Conservation (phyloP, 768 basidiomycete genomes). For the Lactarius pseudohatsudake region DNA sequence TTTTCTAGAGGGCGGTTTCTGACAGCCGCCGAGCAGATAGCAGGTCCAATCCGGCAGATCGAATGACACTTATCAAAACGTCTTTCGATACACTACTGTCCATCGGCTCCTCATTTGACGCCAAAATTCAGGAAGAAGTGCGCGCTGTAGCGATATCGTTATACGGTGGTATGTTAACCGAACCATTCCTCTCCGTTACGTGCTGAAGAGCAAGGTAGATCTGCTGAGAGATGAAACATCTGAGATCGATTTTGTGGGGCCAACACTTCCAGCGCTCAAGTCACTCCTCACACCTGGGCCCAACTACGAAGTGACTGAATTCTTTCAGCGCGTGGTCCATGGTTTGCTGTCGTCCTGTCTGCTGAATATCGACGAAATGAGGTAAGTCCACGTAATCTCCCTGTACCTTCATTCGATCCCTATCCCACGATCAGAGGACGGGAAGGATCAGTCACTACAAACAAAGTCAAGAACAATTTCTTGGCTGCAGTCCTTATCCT, state of each 20-base stretch:
- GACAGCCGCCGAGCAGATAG: conserved; percentile 41
- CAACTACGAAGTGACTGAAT: conserved; percentile 45
- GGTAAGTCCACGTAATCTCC: conserved; percentile 49
- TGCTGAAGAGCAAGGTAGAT: conserved; percentile 44
- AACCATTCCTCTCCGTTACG: background rate
- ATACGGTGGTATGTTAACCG: conserved; percentile 59
- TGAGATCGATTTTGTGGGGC: conserved; percentile 75
- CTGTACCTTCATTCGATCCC: conserved; percentile 7
- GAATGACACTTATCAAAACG: conserved; percentile 61
- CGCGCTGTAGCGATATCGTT: conserved; percentile 76
- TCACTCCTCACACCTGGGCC: conserved; percentile 58
- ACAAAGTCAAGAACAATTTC: conserved; percentile 90
- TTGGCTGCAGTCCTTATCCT: conserved; percentile 82
- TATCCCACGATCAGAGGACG: conserved; percentile 58
- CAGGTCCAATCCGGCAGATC: conserved; percentile 45
- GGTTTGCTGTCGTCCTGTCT: conserved; percentile 85
- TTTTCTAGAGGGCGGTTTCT: background rate
- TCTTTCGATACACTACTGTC: conserved; percentile 62
- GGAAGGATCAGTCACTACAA: conserved; percentile 67
- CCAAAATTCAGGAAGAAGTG: conserved; percentile 67
- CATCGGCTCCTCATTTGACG: conserved; percentile 57
- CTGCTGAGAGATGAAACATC: conserved; percentile 84
- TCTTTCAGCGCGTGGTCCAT: conserved; percentile 64
- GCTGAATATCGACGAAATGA: conserved; percentile 87
- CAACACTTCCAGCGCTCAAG: conserved; percentile 80